Percentiles rank a stretch among this genome's conserved stretches.
phyloP scores from a whole-genome alignment of 2,329 filamentous ascomycete species.

The Xylariaceae sp. region DNA sequence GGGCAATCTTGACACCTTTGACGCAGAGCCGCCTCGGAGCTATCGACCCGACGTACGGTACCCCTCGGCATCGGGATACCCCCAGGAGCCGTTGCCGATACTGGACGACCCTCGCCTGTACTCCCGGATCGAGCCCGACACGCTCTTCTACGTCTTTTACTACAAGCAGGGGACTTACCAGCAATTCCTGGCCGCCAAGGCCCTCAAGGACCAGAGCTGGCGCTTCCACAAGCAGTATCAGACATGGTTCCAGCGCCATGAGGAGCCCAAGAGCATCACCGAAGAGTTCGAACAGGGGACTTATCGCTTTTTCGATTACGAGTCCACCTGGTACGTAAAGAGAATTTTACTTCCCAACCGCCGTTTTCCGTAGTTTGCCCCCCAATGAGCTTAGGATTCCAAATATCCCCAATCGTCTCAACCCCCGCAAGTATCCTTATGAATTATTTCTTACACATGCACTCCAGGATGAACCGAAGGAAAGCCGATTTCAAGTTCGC shows the following conservation, averaged over 20 bases:
- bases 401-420: too few relatives aligned
- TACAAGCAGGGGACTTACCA: slow-evolving; percentile 96
- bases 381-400: too few relatives aligned
- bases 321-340: slow-evolving; percentile 89
- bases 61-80: slow-evolving; percentile 72
- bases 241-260: slow-evolving; percentile 97
- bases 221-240: slow-evolving; percentile 99
- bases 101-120: slow-evolving; percentile 90
- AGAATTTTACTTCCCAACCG: too few relatives aligned
- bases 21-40: slow-evolving; percentile 73
- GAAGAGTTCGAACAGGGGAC: slow-evolving; percentile 99
- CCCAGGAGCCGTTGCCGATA: slow-evolving; percentile 82
- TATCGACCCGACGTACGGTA: slow-evolving; percentile 80
- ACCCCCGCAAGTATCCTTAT: too few relatives aligned
- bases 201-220: slow-evolving; percentile 98
- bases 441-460: too few relatives aligned
- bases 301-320: slow-evolving; percentile 98
- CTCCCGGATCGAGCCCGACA: slow-evolving; percentile 85
- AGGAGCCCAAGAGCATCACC: slow-evolving; percentile 97
- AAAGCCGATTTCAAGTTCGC: slow-evolving; percentile 98
- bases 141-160: slow-evolving; percentile 97
- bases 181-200: slow-evolving; percentile 90
- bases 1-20: slow-evolving; percentile 61
- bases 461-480: slow-evolving; percentile 95
- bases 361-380: too few relatives aligned